Evolutionary conservation across 2,329 filamentous ascomycete genomes (phyloP).

Genomic region (Parasarocladium wereldwijsianum): DNA sequence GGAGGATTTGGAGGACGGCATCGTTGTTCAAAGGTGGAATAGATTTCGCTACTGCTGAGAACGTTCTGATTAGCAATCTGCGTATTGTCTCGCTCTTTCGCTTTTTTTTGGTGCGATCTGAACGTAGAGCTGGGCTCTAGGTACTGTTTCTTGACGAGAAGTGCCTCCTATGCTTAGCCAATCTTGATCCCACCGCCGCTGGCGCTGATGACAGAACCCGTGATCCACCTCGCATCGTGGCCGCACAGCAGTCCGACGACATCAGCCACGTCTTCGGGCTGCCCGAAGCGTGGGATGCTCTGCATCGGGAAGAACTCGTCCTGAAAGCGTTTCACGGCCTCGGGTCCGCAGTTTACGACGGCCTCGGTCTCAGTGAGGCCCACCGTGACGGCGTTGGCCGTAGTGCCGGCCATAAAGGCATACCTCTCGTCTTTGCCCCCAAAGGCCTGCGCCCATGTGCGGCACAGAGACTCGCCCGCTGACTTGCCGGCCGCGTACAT

Average conservation of each 20-base stretch:
- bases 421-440: conserved; percentile 19
- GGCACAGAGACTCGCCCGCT: conserved; percentile 19
- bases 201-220: conserved; percentile 18
- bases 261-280: conserved; percentile 21
- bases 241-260: conserved; percentile 19
- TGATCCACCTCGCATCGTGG: conserved; percentile 19
- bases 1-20: no score
- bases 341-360: conserved; percentile 16
- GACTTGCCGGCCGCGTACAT: conserved; percentile 20
- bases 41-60: no score
- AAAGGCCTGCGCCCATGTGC: conserved; percentile 21
- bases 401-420: conserved; percentile 19
- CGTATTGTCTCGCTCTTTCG: no score
- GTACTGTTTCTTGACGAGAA: no score
- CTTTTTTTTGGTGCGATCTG: no score
- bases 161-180: no score
- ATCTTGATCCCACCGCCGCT: conserved; percentile 21
- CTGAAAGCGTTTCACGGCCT: conserved; percentile 16
- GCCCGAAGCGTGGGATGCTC: conserved; percentile 16
- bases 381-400: conserved; percentile 17
- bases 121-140: no score
- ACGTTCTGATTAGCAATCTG: no score
- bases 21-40: no score
- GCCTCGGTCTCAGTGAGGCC: conserved; percentile 19
- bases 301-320: conserved; percentile 18